Percentiles rank a stretch among this genome's conserved stretches.
Evolutionary conservation across 2,329 filamentous ascomycete species (phyloP).

Genomic region (Fusarium armeniacum): DNA sequence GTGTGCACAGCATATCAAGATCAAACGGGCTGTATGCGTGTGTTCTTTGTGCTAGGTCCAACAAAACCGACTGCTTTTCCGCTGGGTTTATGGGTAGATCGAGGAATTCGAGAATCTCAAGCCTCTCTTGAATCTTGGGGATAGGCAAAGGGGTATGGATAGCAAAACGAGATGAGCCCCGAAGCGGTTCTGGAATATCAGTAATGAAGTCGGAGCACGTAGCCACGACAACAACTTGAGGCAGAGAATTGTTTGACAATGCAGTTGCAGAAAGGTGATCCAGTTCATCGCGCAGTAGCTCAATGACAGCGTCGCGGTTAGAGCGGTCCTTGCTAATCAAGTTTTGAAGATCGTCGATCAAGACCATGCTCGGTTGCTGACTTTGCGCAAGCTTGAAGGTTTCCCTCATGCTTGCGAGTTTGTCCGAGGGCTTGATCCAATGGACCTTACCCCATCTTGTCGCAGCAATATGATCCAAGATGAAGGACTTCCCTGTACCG

Average conservation of each 20-base stretch:
- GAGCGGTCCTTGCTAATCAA: conserved; percentile 73
- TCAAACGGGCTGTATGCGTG: conserved; percentile 90
- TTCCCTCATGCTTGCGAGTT: conserved; percentile 72
- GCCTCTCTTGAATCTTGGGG: conserved; percentile 78
- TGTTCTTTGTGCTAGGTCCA: conserved; percentile 77
- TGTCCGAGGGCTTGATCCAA: conserved; percentile 69
- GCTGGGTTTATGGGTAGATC: conserved; percentile 62
- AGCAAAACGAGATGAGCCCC: conserved; percentile 74
- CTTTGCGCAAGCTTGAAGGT: conserved; percentile 77
- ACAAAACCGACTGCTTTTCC: conserved; percentile 66
- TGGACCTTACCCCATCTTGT: conserved; percentile 80
- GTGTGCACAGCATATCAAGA: conserved; percentile 72
- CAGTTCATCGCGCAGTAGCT: conserved; percentile 67
- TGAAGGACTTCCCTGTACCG: conserved; percentile 86
- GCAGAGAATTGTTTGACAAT: conserved; percentile 55
- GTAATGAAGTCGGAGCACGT: conserved; percentile 78
- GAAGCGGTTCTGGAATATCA: conserved; percentile 78
- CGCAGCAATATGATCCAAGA: conserved; percentile 76
- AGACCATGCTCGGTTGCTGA: conserved; percentile 80
- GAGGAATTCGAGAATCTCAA: conserved; percentile 79
- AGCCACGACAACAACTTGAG: conserved; percentile 79
- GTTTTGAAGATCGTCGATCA: conserved; percentile 83
- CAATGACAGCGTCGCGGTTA: conserved; percentile 65
- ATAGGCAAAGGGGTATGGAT: conserved; percentile 80
- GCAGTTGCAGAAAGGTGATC: conserved; percentile 64